Conservation (phyloP, 805 yeast species). For the Ogataea pilisensis region DNA sequence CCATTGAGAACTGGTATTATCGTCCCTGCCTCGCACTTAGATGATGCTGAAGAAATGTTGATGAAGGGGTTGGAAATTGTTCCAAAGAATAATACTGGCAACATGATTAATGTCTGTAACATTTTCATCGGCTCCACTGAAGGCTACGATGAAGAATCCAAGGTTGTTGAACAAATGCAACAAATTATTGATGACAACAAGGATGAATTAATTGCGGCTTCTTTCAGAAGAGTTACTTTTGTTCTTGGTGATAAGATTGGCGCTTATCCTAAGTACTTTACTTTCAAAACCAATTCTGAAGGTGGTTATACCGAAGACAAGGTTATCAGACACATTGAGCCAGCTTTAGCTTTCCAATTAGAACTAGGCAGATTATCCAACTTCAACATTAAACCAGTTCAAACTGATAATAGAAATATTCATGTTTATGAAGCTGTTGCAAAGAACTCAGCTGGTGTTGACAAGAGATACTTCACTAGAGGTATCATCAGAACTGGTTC, state of each 20-base stretch:
- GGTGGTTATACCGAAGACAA: constrained; percentile 83
- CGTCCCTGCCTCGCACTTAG: constrained; percentile 76
- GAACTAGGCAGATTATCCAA: constrained; percentile 93
- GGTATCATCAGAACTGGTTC: constrained; percentile 97
- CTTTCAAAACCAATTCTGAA: constrained; percentile 58
- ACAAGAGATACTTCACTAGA: constrained; percentile 93
- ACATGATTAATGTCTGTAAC: constrained; percentile 76
- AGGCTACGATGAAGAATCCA: constrained; percentile 69
- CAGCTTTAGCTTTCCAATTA: constrained; percentile 95
- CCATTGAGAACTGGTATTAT: constrained; percentile 82
- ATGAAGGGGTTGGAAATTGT: constrained; percentile 69
- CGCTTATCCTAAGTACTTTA: constrained; percentile 89
- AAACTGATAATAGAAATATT: constrained; percentile 94
- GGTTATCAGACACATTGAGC: constrained; percentile 96
- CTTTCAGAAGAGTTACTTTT: constrained; percentile 90
- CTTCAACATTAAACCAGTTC: constrained; percentile 90
- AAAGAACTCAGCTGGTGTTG: constrained; percentile 81
- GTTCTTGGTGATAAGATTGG: constrained; percentile 82
- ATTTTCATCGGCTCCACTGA: constrained; percentile 71
- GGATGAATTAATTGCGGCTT: constrained; percentile 64
- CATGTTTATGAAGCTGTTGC: constrained; percentile 97
- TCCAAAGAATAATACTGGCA: constrained; percentile 43
- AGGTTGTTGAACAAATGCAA: constrained; percentile 56
- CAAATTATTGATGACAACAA: constrained; percentile 64
- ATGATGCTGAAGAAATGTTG: constrained; percentile 84